Evolutionary conservation across 148 eudicot genomes (phyloP).

Genomic region (Tetragonia tetragonoides): DNA sequence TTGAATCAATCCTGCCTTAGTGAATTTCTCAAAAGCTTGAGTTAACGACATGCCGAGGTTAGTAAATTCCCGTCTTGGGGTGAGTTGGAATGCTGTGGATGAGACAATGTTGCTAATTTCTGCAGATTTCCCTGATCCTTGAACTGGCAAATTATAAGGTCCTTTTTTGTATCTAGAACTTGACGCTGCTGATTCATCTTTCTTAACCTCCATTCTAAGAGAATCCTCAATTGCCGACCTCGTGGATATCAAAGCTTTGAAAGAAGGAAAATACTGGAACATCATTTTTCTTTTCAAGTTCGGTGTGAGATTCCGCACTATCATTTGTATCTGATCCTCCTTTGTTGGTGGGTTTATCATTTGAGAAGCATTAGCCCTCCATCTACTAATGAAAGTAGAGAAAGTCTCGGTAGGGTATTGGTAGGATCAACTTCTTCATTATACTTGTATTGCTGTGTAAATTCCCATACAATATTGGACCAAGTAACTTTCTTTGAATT

Average conservation of each 20-base stretch:
- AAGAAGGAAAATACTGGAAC: background rate
- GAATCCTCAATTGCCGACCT: background rate
- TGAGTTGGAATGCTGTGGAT: no score
- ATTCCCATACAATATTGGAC: background rate
- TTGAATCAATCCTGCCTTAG: no score
- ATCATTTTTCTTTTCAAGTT: background rate
- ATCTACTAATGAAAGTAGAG: background rate
- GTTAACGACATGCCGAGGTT: no score
- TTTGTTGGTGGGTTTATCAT: background rate
- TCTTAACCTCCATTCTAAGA: background rate
- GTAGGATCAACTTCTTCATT: background rate
- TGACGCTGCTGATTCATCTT: background rate
- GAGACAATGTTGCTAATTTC: no score
- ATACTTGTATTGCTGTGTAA: background rate
- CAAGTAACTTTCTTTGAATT: background rate
- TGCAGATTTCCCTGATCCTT: no score
- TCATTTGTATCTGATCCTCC: background rate
- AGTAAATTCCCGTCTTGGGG: no score
- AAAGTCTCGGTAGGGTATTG: background rate
- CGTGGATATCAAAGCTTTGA: background rate
- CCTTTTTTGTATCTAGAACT: no score
- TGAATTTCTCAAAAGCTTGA: no score
- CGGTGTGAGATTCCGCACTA: background rate
- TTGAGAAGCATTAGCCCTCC: background rate
- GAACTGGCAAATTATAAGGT: no score